Base-by-base conservation (phyloP, 2,329 filamentous ascomycete species). In the Talaromyces sp. region DNA sequence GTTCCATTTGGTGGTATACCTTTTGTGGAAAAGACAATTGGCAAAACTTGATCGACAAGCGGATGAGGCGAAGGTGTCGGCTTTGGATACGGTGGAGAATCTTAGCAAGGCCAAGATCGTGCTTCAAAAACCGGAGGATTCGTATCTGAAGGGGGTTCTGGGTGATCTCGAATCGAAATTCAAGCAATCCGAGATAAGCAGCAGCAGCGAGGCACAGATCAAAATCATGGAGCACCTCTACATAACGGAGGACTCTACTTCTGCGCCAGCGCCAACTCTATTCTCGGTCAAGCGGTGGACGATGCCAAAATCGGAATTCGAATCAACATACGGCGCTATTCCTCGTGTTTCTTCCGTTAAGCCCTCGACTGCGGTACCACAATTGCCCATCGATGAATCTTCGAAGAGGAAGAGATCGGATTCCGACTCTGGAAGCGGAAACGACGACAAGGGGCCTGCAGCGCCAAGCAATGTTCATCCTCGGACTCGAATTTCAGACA, bases 231-330 rank as follows among this genome's bases (percentile, higher is more conserved):
- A 61, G 49, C 39, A 41, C 19, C 33, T 61, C 47, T 61, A 31
- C 14, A 7, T 33, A 11, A 24, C 22, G 14, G 22, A 19, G 9
- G 22, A 43, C 22, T 37, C n/a, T 16, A 1, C 27, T 2, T 35
- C 41, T n/a, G 11, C 11, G 45, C 16, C 49, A 11, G 35, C 10
- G 31, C 50, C 19, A 43, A 16, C 14, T 3, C 37, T 54, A 14
- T 14, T 54, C 35, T 43, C 60, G 14, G 6, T 14, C 4, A 62
- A 43, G 9, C 35, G 33, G 22, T 33, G 47, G 60, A 39, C 33
- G 13, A 22, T 43, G 45, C n/a, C 35, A 35, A 62, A 43, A 35
- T 54, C 60, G 24, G 60, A 62, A 43, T 54, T 43, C 35, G 60
- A 62, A n/a, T 31, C 47, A 14, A 54, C 5, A 14, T 62, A 33